These are phyloP conservation scores for Hippophae rhamnoides DNA, from an alignment of 306 rosid genomes.

Conservation along the genomic window DNA sequence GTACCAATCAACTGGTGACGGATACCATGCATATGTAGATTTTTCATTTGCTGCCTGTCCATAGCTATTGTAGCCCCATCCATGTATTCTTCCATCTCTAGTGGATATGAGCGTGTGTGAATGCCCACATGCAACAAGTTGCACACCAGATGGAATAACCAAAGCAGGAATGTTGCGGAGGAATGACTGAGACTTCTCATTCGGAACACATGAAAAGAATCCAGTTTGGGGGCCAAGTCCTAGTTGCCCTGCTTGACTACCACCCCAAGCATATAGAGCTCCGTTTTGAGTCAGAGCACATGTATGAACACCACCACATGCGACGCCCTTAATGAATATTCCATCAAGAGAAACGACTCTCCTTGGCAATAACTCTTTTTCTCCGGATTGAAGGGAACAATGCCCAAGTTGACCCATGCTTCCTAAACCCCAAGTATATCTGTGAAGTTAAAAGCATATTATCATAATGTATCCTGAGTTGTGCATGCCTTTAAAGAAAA, in stretches of 20 bases:
- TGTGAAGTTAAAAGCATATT: slow-evolving; percentile 28
- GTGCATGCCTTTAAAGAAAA: neutral
- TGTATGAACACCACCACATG: slow-evolving; percentile 89
- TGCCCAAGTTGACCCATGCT: slow-evolving; percentile 97
- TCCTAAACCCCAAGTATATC: slow-evolving; percentile 95
- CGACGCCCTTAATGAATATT: slow-evolving; percentile 43
- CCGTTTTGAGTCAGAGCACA: slow-evolving; percentile 72
- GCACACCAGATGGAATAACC: slow-evolving; percentile 72
- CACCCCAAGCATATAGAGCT: slow-evolving; percentile 95
- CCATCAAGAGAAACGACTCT: slow-evolving; percentile 80
- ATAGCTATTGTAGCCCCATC: slow-evolving; percentile 95
- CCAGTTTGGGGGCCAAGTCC: slow-evolving; percentile 89
- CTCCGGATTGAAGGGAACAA: slow-evolving; percentile 75
- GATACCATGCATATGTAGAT: slow-evolving; percentile 89
- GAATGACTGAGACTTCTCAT: slow-evolving; percentile 42
- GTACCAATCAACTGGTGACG: slow-evolving; percentile 93
- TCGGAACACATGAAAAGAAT: slow-evolving; percentile 54
- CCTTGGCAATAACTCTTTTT: slow-evolving; percentile 82
- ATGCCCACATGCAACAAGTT: slow-evolving; percentile 83
- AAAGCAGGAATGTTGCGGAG: slow-evolving; percentile 67
- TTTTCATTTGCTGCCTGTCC: slow-evolving; percentile 95
- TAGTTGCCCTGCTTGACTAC: slow-evolving; percentile 82
- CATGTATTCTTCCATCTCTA: slow-evolving; percentile 77
- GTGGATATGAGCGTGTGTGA: slow-evolving; percentile 69
- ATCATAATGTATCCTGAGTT: slow-evolving; percentile 10